Evolutionary conservation across 257 asterid genomes (phyloP).

Genomic region (Solanum sejunctum): DNA sequence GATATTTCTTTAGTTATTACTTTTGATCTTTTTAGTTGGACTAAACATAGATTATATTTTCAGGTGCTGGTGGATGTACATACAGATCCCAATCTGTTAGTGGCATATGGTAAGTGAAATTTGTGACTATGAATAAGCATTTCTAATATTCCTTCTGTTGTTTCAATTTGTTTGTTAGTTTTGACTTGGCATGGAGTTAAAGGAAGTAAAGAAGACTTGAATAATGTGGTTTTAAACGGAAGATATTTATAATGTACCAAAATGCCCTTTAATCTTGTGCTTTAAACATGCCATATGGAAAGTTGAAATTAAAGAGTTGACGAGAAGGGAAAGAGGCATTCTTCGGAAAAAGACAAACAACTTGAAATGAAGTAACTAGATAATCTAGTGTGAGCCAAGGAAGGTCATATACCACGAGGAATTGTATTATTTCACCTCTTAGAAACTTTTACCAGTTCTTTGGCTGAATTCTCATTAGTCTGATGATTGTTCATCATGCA

Average conservation of each 20-base stretch:
- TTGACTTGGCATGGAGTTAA: no score
- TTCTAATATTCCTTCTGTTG: not conserved
- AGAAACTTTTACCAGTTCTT: not conserved
- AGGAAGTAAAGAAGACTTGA: no score
- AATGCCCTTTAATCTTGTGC: no score
- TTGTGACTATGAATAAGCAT: not conserved
- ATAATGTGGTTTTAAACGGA: no score
- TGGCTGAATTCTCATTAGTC: not conserved
- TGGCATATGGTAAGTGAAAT: constrained; percentile 62
- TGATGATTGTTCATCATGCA: constrained; percentile 23
- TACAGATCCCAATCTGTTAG: constrained; percentile 72
- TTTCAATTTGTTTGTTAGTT: no score
- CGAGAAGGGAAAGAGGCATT: no score
- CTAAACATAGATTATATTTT: not conserved
- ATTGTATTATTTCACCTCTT: not conserved
- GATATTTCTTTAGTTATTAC: not conserved
- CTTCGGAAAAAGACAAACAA: no score
- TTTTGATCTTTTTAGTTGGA: not conserved
- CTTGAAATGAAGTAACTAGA: not conserved
- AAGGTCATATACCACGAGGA: not conserved
- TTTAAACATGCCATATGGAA: no score
- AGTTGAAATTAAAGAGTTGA: no score
- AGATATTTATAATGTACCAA: no score
- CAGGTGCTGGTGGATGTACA: constrained; percentile 78
- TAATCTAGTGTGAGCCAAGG: not conserved